These are phyloP conservation scores for Acer negundo DNA, from an alignment of 345 rosid species.

Conservation along the genomic window DNA sequence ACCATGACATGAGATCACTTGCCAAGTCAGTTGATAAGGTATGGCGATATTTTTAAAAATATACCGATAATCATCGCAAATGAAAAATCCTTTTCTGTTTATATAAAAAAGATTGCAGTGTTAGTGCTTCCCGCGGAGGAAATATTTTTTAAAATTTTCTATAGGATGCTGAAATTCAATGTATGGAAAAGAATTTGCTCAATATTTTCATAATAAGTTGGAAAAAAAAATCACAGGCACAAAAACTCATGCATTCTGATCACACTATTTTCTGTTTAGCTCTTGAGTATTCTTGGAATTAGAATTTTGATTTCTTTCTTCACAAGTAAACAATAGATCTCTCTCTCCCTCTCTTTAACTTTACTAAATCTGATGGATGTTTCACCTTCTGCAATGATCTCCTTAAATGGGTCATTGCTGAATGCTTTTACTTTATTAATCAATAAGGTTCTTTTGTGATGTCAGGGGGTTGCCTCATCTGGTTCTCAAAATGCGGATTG, in stretches of 20 bases:
- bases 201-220: background rate
- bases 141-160: background rate
- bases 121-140: background rate
- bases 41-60: slow-evolving; percentile 1
- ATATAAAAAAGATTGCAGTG: background rate
- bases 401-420: background rate
- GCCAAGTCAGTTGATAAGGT: slow-evolving; percentile 73
- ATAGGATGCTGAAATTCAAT: background rate
- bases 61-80: background rate
- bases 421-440: slow-evolving; percentile 11
- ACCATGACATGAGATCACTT: slow-evolving; percentile 72
- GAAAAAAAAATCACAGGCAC: background rate
- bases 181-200: background rate
- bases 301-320: background rate
- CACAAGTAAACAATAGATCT: background rate
- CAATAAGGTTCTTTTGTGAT: slow-evolving; percentile 25
- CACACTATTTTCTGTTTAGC: background rate
- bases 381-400: background rate
- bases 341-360: background rate
- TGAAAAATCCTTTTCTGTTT: background rate
- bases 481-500: slow-evolving; percentile 37
- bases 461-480: slow-evolving; percentile 43
- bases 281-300: background rate
- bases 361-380: background rate
- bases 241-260: background rate